Base-by-base conservation (phyloP, 2,329 filamentous ascomycete genomes). In the Lasiodiplodia citricola region DNA sequence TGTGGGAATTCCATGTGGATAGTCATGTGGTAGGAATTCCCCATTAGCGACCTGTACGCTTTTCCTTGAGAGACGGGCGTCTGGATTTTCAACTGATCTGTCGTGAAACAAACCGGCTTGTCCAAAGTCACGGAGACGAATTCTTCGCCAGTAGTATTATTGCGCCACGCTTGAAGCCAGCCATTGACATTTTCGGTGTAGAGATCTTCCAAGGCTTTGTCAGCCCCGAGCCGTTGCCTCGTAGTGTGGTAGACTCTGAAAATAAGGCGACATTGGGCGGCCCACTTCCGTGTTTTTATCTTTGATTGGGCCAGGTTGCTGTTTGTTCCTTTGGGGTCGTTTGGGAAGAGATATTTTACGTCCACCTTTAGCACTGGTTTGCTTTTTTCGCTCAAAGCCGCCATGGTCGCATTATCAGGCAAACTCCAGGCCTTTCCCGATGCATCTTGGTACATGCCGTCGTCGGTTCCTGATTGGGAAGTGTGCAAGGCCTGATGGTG, bases 361-460 rank as follows among this genome's bases (percentile, higher is more conserved):
- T 73, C 70, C 16, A 77, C 69, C 21, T 55, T 68, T 23, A 77
- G 63, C 11, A 72, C 52, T 1, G 73, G 73, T 47, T 67, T 51
- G 16, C 31, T 28, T n/a, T 25, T 35, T 25, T 6, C 21, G 4
- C 47, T 8, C 21, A 75, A 57, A 37, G 72, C 70, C 13, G 71
- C 66, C 25, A 79, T 64, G 71, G 78, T 76, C n/a, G 75, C 70
- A 55, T 55, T 71, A 23, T 67, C 75, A 47, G 71, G 74, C 57
- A 69, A 76, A 64, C 73, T 66, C 78, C 78, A 80, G 6, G 54
- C 67, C 2, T 52, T 23, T 18, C 51, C 52, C 10, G 14, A 31
- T n/a, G 18, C 37, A 66, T 41, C 21, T 14, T 44, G 13, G 16
- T 16, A 18, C 37, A 58, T 64, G 54, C 54, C 18, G 56, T 18